Base-by-base conservation (phyloP, 2,329 filamentous ascomycete genomes). In the Torrubiella hemipterigena region DNA sequence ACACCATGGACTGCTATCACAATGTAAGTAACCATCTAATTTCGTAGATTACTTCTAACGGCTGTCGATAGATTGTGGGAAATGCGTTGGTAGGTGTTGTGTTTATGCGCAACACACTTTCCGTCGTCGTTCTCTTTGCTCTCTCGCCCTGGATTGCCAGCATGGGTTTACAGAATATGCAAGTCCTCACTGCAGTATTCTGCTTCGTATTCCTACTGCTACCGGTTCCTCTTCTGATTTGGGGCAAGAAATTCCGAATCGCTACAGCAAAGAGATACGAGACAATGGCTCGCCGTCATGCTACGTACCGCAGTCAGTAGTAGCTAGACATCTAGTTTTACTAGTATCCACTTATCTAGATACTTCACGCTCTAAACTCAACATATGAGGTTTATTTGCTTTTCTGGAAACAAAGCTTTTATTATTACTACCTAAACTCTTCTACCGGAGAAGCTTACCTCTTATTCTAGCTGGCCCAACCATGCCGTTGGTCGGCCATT, bases 1-100 rank as follows among this genome's bases (percentile, higher is more conserved):
- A 55, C 15, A 39, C 51, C 1, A 54, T 53, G 30, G 54, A 57
- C 22, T 48, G 49, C 12, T 59, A 59, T 24, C 42, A 45, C 28
- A 51, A 55, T 32, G 55, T 58, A 40, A 33, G 38, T 39, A 16
- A 7, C 16, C 18, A 19, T 10, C 24, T 4, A 3, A 9, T 25
- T 15, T 12, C 8, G 13, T 11, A 17, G 1, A 3, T 10, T 6
- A 10, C 6, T 5, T n/a, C 10, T 17, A 10, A 10, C 7, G n/a
- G 20, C 17, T 36, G 21, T 27, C 30, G 25, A 29, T n/a, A 46
- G 45, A 40, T 45, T 8, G 39, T 44, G 3, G 40, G 39, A 5
- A 36, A 42, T 26, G 41, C 41, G 5, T 38, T 48, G 8, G 41
- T 45, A 2, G 36, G 34, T 12, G 32, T 47, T 7, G 34, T 39